phyloP scores from a whole-genome alignment of 2,329 filamentous ascomycete species.

The Alternaria panax region DNA sequence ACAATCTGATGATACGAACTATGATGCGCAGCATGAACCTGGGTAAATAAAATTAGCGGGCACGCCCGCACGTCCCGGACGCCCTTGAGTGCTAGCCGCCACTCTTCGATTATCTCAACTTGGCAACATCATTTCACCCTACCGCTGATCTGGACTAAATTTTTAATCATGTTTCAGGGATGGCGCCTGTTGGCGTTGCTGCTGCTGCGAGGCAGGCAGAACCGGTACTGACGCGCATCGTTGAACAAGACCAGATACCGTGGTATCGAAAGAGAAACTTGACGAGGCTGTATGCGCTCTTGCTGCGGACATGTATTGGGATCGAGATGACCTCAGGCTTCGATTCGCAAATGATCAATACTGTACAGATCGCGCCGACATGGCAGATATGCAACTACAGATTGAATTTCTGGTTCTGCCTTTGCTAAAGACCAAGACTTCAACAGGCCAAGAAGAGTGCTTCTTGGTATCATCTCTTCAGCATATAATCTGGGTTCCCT shows the following conservation, averaged over 20 bases:
- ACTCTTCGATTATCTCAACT: neutral
- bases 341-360: conserved; percentile 46
- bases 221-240: conserved; percentile 51
- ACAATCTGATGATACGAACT: conserved; percentile 3
- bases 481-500: conserved; percentile 53
- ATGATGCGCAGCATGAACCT: conserved; percentile 6
- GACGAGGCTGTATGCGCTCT: conserved; percentile 44
- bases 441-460: conserved; percentile 44
- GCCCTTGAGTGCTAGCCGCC: conserved; percentile 5
- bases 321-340: conserved; percentile 46
- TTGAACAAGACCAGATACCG: conserved; percentile 49
- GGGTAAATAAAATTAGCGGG: conserved; percentile 17
- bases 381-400: conserved; percentile 36
- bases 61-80: conserved; percentile 8
- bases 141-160: neutral
- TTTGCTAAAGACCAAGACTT: conserved; percentile 27
- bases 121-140: neutral
- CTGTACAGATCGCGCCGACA: conserved; percentile 36
- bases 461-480: conserved; percentile 54
- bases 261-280: conserved; percentile 52
- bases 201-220: conserved; percentile 38
- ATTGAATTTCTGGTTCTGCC: neutral
- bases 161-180: conserved; percentile 8
- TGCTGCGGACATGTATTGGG: conserved; percentile 45
- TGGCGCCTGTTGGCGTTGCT: conserved; percentile 27